Base-by-base conservation (phyloP, 352 stramenopile genomes). In the Globisporangium recalcitrans region DNA sequence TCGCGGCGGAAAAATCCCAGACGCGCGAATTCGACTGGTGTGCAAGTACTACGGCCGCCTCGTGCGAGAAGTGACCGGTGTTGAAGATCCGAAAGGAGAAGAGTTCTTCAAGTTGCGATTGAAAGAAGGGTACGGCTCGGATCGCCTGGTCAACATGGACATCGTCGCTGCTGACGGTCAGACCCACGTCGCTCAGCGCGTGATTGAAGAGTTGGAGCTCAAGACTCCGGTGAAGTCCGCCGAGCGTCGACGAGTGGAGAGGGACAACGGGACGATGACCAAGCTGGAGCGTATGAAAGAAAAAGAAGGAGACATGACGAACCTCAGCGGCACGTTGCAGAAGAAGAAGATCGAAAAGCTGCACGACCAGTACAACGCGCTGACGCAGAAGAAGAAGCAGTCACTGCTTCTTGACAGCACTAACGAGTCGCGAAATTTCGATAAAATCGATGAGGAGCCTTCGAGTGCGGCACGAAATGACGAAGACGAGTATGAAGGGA, bases 11-110 rank as follows among this genome's bases (percentile, higher is more conserved):
- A 88, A 89, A 65, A 72, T 94, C 0, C 94, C 96, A 4, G 96
- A 99, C 75, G 90, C 90, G 10, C 82, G 95, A 27, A 94, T 98
- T 47, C 89, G 88, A 3, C 74, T 98, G 32, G 86, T 97, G 13
- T 96, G 90, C 57, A 94, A 95, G 52, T 95, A 96, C 64, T 99
- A 98, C 67, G 89, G 82, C 0, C 75, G 82, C 19, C 85, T 98
- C 29, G 78, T 98, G 34, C 82, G 81, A 47, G 85, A 97, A 61
- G 87, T 98, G 22, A 88, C 95, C 7, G 96, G 95, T 1, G 78
- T 98, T 34, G 81, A 91, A 38, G 96, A 99, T 72, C 68, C 71
- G 0, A 87, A 97, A 42, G 95, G 95, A 21, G 85, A 85, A 56
- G 70, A 87, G 13, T 98, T 97, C 62, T 98, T 98, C 64, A 85